Percentiles rank a stretch among this genome's conserved stretches.
These are phyloP conservation scores for Wallacemonas sp. DNA, from an alignment of 208 protist genomes.

Conservation along the genomic window DNA sequence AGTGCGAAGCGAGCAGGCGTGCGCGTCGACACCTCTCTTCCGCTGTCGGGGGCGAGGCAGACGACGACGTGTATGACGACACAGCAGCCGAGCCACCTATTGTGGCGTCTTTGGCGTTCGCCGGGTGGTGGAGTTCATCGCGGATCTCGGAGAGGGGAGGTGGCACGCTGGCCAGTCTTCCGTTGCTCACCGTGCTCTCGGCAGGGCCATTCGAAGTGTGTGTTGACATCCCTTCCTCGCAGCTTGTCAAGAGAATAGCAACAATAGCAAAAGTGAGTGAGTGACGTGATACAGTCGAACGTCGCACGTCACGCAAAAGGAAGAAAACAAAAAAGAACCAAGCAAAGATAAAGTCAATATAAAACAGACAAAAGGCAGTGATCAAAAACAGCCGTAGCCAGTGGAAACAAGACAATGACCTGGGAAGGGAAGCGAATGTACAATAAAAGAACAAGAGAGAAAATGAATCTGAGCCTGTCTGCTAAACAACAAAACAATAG, in stretches of 20 bases:
- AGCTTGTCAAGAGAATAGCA: not conserved
- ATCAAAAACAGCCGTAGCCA: too few species aligned
- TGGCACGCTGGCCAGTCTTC: too few species aligned
- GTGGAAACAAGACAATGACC: too few species aligned
- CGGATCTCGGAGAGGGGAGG: too few species aligned
- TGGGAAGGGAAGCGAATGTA: too few species aligned
- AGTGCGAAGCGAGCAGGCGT: constrained; percentile 46
- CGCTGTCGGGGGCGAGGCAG: not conserved
- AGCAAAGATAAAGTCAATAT: constrained; percentile 1
- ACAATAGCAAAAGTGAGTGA: constrained; percentile 3
- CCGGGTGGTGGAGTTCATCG: not conserved
- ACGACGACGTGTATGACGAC: not conserved
- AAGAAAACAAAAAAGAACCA: constrained; percentile 5
- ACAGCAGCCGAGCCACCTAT: not conserved
- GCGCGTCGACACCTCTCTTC: constrained; percentile 38
- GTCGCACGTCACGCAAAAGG: not conserved
- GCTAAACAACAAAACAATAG: too few species aligned
- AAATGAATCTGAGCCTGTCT: too few species aligned
- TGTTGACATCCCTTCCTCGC: too few species aligned
- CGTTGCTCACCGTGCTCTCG: too few species aligned
- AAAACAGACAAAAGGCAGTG: too few species aligned
- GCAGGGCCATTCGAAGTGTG: too few species aligned
- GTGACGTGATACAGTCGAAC: not conserved
- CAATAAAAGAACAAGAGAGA: constrained; percentile 9
- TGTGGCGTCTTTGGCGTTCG: not conserved